These are phyloP conservation scores for Phascolomyces articulosus DNA, from an alignment of 371 early-diverging fungal species.

Conservation along the genomic window DNA sequence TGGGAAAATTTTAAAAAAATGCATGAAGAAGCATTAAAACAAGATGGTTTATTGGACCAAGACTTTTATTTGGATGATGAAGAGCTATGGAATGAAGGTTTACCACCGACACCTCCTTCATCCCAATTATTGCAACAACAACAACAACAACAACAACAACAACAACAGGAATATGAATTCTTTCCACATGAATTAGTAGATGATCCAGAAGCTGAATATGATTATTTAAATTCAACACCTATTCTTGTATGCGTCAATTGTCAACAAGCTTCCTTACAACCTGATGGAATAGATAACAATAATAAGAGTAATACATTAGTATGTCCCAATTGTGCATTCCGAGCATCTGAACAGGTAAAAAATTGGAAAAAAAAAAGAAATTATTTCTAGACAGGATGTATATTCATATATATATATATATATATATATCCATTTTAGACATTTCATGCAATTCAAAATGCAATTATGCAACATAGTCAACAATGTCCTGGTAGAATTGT, in stretches of 20 bases:
- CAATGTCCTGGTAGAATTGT: slow-evolving; percentile 9
- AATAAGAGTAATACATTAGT: neutral
- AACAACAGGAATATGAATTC: too few relatives aligned
- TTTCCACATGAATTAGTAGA: slow-evolving; percentile 1
- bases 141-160: neutral
- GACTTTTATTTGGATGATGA: slow-evolving; percentile 5
- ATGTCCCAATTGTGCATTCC: slow-evolving; percentile 11
- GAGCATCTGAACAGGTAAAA: slow-evolving; percentile 12
- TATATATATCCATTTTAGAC: slow-evolving; percentile 10
- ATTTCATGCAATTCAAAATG: neutral
- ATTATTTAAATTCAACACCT: neutral
- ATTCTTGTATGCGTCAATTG: slow-evolving; percentile 3
- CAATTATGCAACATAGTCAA: slow-evolving; percentile 5
- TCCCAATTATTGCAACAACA: neutral
- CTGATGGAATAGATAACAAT: neutral
- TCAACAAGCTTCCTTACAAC: neutral
- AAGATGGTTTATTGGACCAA: slow-evolving; percentile 9
- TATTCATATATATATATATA: neutral
- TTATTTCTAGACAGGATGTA: neutral
- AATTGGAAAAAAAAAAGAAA: neutral
- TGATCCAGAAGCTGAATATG: slow-evolving; percentile 5
- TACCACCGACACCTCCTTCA: neutral
- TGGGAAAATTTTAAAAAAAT: slow-evolving; percentile 14
- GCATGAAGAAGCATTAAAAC: slow-evolving; percentile 17
- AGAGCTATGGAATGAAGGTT: neutral